These are phyloP conservation scores for Kalaharituber pfeilii DNA, from an alignment of 2,329 filamentous ascomycete species.

Conservation along the genomic window DNA sequence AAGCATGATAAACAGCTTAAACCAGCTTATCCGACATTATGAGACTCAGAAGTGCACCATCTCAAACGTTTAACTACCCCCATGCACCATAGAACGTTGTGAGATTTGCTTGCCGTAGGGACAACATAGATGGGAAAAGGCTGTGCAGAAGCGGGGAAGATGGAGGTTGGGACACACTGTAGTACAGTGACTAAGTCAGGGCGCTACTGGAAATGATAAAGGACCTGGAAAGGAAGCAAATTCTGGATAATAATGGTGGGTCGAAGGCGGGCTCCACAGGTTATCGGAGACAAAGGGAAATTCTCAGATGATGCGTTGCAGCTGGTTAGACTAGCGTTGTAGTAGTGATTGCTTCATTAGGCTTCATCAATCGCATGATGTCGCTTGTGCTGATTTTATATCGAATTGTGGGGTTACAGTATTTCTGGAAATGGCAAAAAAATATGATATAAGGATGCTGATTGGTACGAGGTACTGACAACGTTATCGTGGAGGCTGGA, in stretches of 20 bases:
- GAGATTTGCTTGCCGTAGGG: constrained; percentile 72
- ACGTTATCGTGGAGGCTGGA: constrained; percentile 77
- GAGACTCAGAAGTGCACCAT: constrained; percentile 85
- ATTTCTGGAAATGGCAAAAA: constrained; percentile 73
- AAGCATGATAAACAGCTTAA: constrained; percentile 71
- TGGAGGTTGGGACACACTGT: constrained; percentile 91
- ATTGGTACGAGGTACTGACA: constrained; percentile 81
- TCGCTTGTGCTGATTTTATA: background rate
- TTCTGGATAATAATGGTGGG: constrained; percentile 41
- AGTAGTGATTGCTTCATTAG: background rate
- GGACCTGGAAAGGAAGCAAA: constrained; percentile 40
- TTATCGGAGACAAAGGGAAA: constrained; percentile 52
- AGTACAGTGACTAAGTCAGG: constrained; percentile 81
- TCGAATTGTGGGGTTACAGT: constrained; percentile 2
- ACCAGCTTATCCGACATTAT: constrained; percentile 91
- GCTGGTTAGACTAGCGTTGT: constrained; percentile 34
- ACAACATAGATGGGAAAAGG: constrained; percentile 79
- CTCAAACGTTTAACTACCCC: constrained; percentile 70
- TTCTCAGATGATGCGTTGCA: constrained; percentile 94
- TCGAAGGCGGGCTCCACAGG: constrained; percentile 56
- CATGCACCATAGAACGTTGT: constrained; percentile 67
- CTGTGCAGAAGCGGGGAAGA: constrained; percentile 95
- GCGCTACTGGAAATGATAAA: constrained; percentile 64
- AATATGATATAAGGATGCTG: constrained; percentile 78
- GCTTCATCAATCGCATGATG: background rate